A percentile compares a stretch with the other conserved stretches of the same genome.
phyloP scores from a whole-genome alignment of 2,329 filamentous ascomycete genomes.

The Mariannaea sp. region DNA sequence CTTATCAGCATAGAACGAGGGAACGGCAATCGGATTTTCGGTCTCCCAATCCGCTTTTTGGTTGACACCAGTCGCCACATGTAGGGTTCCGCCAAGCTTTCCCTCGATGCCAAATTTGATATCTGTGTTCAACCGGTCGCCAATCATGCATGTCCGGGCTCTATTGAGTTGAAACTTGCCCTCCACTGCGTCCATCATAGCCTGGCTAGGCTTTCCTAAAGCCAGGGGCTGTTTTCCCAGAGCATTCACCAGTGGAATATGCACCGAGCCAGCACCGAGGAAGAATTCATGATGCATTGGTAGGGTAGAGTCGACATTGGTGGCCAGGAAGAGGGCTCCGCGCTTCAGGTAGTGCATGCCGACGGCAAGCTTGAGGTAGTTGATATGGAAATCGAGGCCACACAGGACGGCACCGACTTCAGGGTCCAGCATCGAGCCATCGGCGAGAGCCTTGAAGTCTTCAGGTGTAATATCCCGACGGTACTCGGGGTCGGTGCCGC shows the following conservation, averaged over 20 bases:
- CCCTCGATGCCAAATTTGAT: conserved; percentile 95
- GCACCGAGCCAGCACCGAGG: conserved; percentile 85
- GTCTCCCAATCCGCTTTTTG: conserved; percentile 83
- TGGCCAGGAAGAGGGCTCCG: conserved; percentile 87
- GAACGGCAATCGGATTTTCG: conserved; percentile 69
- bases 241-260: conserved; percentile 78
- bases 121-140: conserved; percentile 91
- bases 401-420: conserved; percentile 89
- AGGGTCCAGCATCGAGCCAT: conserved; percentile 76
- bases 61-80: conserved; percentile 87
- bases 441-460: conserved; percentile 80
- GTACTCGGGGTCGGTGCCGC: conserved; percentile 81
- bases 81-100: conserved; percentile 85
- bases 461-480: conserved; percentile 78
- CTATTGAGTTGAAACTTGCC: conserved; percentile 92
- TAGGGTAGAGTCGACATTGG: conserved; percentile 89
- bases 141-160: conserved; percentile 89
- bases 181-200: conserved; percentile 99
- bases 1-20: conserved; percentile 82
- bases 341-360: conserved; percentile 84
- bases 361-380: conserved; percentile 87
- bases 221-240: conserved; percentile 71
- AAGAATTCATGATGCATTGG: conserved; percentile 84
- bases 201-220: conserved; percentile 93
- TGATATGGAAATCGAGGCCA: conserved; percentile 92